Conservation (phyloP, 2,329 filamentous ascomycete species). For the Cladophialophora psammophila region DNA sequence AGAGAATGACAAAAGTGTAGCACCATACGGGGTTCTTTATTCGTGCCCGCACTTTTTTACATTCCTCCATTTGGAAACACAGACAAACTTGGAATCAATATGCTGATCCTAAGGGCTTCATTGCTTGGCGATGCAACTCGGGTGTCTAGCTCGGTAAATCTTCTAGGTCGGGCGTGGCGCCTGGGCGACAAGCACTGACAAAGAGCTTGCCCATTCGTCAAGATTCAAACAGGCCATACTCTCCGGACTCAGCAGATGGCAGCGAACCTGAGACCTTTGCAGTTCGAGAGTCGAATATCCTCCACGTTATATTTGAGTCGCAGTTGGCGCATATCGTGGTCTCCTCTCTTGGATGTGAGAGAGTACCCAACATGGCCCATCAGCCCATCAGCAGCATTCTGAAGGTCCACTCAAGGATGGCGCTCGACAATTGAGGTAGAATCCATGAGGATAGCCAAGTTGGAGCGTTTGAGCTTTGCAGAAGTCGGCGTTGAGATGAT, state of each 20-base stretch:
- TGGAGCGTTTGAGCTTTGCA: background rate
- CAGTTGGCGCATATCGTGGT: background rate
- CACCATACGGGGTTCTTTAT: constrained; percentile 2
- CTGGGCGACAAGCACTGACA: background rate
- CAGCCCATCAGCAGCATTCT: background rate
- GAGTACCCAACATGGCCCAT: background rate
- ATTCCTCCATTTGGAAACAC: background rate
- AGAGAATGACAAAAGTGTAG: background rate
- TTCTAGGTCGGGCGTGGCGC: background rate
- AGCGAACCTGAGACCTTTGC: background rate
- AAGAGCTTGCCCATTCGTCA: background rate
- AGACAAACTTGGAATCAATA: background rate
- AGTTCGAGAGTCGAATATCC: background rate
- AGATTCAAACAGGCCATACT: background rate
- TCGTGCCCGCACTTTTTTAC: background rate
- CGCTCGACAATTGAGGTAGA: background rate
- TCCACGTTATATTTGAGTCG: background rate
- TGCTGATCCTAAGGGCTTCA: background rate
- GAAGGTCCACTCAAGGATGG: background rate
- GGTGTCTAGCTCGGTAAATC: constrained; percentile 1
- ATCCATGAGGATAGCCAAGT: background rate
- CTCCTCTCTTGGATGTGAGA: background rate
- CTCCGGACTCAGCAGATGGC: background rate
- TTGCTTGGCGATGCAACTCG: background rate
- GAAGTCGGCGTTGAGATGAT: background rate